A percentile compares a stretch with the other conserved stretches of the same genome.
Evolutionary conservation across 352 stramenopile genomes (phyloP).

Genomic region (Globisporangium mamillatum): DNA sequence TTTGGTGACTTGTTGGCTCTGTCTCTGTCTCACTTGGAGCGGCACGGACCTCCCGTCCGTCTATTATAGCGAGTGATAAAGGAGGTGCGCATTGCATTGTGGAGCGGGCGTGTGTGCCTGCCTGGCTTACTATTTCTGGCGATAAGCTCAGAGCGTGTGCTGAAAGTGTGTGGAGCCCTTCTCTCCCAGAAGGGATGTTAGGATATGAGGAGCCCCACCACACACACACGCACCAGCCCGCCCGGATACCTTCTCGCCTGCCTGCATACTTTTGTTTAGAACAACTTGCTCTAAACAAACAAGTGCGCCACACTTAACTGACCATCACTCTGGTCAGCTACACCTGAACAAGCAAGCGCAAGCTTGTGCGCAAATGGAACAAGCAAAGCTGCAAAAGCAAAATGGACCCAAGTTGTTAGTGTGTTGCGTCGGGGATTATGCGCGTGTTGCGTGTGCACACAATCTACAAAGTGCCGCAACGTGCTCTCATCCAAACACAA

Average conservation of each 20-base stretch:
- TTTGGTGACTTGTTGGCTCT: neutral
- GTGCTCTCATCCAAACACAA: neutral
- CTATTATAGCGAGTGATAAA: neutral
- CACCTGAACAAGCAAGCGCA: neutral
- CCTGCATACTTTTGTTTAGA: neutral
- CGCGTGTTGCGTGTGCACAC: neutral
- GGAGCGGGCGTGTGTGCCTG: neutral
- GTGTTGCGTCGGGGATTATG: neutral
- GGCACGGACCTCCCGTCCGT: neutral
- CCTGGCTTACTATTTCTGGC: constrained; percentile 9
- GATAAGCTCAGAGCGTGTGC: constrained; percentile 16
- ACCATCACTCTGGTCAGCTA: neutral
- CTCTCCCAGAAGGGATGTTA: neutral
- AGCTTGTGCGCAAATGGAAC: neutral
- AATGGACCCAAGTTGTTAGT: neutral
- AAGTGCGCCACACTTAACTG: neutral
- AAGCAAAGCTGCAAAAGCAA: neutral
- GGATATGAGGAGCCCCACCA: neutral
- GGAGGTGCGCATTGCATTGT: neutral
- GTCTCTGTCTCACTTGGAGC: neutral
- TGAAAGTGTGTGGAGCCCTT: neutral
- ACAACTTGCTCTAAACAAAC: neutral
- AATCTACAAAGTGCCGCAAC: neutral
- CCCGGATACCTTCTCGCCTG: neutral
- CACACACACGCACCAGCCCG: too few relatives aligned